Evolutionary conservation across 768 basidiomycete genomes (phyloP).

Genomic region (Boletus reticuloceps): DNA sequence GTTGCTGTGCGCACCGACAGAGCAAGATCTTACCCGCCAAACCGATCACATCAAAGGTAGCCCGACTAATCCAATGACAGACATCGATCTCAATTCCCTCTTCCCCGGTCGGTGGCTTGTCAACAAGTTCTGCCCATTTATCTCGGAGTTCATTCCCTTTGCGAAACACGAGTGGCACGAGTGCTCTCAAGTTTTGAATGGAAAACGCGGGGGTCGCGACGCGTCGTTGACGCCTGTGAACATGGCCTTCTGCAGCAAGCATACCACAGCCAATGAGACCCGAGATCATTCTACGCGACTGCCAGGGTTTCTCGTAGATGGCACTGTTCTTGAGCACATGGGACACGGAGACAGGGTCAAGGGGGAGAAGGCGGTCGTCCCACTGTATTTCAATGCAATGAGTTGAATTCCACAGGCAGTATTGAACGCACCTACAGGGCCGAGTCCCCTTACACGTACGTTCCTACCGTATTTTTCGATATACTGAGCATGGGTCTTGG

Average conservation of each 20-base stretch:
- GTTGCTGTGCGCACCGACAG: neutral
- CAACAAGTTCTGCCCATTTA: slow-evolving; percentile 55
- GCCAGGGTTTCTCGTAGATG: slow-evolving; percentile 83
- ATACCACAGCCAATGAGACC: slow-evolving; percentile 81
- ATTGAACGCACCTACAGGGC: slow-evolving; percentile 52
- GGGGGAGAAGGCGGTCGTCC: slow-evolving; percentile 75
- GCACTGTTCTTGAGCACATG: slow-evolving; percentile 72
- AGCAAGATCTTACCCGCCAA: slow-evolving; percentile 59
- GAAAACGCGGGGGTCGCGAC: slow-evolving; percentile 80
- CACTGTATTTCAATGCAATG: slow-evolving; percentile 43
- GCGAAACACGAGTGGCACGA: slow-evolving; percentile 68
- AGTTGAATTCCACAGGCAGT: slow-evolving; percentile 4
- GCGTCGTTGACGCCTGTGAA: slow-evolving; percentile 78
- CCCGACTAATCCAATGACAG: slow-evolving; percentile 75
- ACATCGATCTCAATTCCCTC: slow-evolving; percentile 57
- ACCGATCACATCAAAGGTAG: slow-evolving; percentile 90
- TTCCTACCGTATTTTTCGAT: slow-evolving; percentile 64
- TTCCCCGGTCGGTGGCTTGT: slow-evolving; percentile 12
- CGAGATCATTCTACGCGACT: slow-evolving; percentile 70
- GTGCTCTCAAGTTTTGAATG: slow-evolving; percentile 67
- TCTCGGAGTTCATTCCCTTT: slow-evolving; percentile 64
- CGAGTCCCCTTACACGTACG: slow-evolving; percentile 64
- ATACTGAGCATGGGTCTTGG: slow-evolving; percentile 50
- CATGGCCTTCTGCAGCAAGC: slow-evolving; percentile 73
- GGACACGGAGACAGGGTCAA: slow-evolving; percentile 72